phyloP scores from a whole-genome alignment of 2,329 filamentous ascomycete species.

The Alternaria solani region DNA sequence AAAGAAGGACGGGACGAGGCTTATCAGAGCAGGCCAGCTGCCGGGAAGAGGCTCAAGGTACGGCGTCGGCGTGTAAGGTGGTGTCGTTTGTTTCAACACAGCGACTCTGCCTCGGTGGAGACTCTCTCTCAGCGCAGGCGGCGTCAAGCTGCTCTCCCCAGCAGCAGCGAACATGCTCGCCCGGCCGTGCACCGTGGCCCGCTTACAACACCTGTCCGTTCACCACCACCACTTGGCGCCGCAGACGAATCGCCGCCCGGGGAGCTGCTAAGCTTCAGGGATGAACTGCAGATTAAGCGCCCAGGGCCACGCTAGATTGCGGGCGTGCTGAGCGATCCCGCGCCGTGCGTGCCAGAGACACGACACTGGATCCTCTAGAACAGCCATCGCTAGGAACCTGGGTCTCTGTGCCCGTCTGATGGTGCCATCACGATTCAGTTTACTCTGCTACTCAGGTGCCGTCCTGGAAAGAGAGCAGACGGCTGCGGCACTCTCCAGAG shows the following conservation, averaged over 20 bases:
- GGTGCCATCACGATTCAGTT: slow-evolving; percentile 1
- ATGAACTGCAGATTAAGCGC: slow-evolving; percentile 24
- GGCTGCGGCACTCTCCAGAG: background rate
- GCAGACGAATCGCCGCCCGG: slow-evolving; percentile 17
- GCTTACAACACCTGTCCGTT: slow-evolving; percentile 21
- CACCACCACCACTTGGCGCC: slow-evolving; percentile 16
- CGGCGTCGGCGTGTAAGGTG: slow-evolving; percentile 6
- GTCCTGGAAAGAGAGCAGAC: background rate
- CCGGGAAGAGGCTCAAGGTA: slow-evolving; percentile 22
- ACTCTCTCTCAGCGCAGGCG: slow-evolving; percentile 10
- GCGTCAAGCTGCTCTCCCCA: slow-evolving; percentile 15
- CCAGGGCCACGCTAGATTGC: slow-evolving; percentile 17
- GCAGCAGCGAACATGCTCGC: slow-evolving; percentile 19
- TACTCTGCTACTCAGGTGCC: background rate
- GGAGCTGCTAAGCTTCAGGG: slow-evolving; percentile 15
- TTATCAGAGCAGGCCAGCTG: slow-evolving; percentile 37
- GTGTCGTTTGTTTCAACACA: slow-evolving; percentile 30
- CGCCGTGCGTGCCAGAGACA: slow-evolving; percentile 23
- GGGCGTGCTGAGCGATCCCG: slow-evolving; percentile 18
- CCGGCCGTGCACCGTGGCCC: slow-evolving; percentile 14
- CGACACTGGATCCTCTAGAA: slow-evolving; percentile 22
- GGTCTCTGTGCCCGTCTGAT: background rate
- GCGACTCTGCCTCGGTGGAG: slow-evolving; percentile 21
- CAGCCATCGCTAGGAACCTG: slow-evolving; percentile 1
- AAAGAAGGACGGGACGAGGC: slow-evolving; percentile 22